Conservation (phyloP, 441 rosid genomes). For the Populus hybrid region DNA sequence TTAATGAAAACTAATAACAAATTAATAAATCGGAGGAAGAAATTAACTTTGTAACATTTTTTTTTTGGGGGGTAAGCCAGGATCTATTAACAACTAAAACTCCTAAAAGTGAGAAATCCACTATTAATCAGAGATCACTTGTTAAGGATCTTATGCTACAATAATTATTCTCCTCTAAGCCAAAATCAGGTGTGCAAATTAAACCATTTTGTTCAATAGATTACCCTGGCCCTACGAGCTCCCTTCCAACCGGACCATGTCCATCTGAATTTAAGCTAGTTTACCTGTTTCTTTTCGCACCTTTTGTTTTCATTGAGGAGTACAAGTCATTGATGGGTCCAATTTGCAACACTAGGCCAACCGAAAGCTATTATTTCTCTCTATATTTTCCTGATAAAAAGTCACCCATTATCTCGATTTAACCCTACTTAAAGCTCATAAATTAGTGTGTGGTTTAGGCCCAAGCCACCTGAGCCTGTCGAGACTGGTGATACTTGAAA, state of each 20-base stretch:
- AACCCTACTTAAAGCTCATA: not conserved
- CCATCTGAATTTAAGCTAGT: slow-evolving; percentile 15
- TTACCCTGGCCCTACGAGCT: slow-evolving; percentile 39
- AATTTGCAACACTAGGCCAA: not conserved
- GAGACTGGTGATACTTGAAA: slow-evolving; percentile 1
- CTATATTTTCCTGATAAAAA: slow-evolving; percentile 5
- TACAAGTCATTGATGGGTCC: slow-evolving; percentile 14
- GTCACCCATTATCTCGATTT: not conserved
- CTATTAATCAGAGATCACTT: not conserved
- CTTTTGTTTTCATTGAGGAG: not conserved
- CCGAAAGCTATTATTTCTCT: not conserved
- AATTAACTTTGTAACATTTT: too few species aligned
- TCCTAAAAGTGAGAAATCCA: too few species aligned
- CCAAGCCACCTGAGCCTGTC: not conserved
- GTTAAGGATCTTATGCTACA: not conserved
- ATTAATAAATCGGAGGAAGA: not conserved
- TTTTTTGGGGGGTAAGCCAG: too few species aligned
- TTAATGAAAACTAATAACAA: not conserved
- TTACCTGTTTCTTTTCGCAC: not conserved
- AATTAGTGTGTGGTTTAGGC: not conserved
- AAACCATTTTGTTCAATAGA: slow-evolving; percentile 7
- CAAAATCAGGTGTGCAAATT: not conserved
- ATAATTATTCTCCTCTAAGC: not conserved
- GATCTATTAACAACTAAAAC: too few species aligned
- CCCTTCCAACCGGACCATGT: slow-evolving; percentile 42